Evolutionary conservation across 2,329 filamentous ascomycete species (phyloP).

Genomic region (Cordyceps tenuipes): DNA sequence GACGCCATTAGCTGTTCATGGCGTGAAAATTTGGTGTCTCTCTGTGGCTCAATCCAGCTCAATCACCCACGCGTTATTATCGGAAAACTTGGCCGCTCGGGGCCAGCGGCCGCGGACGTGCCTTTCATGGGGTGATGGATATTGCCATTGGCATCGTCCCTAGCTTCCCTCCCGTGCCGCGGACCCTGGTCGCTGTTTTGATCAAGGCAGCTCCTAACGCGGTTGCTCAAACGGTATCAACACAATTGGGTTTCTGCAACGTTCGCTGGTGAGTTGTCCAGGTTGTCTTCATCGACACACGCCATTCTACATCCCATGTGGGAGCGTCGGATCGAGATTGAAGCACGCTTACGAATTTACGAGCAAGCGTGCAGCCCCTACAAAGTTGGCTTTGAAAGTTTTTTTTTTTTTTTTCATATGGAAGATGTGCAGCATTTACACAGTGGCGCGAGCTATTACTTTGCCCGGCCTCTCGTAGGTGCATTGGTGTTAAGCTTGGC

Average conservation of each 20-base stretch:
- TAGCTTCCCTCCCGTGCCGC: background rate
- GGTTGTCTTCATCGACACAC: background rate
- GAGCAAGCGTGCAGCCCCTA: background rate
- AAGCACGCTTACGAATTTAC: background rate
- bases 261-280: background rate
- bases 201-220: background rate
- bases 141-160: constrained; percentile 1
- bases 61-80: background rate
- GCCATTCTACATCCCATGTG: background rate
- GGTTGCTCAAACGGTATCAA: background rate
- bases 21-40: background rate
- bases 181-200: background rate
- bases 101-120: background rate
- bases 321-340: background rate
- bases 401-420: background rate
- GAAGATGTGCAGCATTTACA: background rate
- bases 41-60: background rate
- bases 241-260: background rate
- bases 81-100: background rate
- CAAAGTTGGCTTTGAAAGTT: background rate
- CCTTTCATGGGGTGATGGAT: background rate
- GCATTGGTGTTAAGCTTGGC: background rate
- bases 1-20: background rate
- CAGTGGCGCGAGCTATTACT: background rate
- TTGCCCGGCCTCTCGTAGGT: constrained; percentile 4